Evolutionary conservation across 495 filamentous ascomycete genomes (phyloP).

Genomic region (Hypomontagnella submonticulosa): DNA sequence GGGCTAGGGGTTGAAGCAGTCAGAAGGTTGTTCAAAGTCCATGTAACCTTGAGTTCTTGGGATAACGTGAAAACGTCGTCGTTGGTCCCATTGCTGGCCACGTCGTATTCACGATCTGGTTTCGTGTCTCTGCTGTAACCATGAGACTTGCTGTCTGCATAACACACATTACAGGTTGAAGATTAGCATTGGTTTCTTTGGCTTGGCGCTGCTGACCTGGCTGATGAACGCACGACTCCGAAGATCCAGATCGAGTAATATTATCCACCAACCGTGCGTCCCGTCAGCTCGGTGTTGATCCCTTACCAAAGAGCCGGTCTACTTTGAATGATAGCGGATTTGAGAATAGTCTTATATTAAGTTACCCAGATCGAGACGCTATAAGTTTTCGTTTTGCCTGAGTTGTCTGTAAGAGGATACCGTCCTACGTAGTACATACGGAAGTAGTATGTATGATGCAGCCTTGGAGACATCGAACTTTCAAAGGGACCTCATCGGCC

Average conservation of each 20-base stretch:
- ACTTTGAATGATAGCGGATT: conserved; percentile 15
- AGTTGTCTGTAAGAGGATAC: conserved; percentile 7
- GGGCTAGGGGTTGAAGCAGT: conserved; percentile 12
- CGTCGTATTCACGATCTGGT: conserved; percentile 34
- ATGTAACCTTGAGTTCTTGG: background rate
- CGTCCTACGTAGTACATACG: conserved; percentile 5
- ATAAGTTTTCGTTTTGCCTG: conserved; percentile 1
- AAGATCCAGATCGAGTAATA: conserved; percentile 33
- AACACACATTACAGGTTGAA: conserved; percentile 8
- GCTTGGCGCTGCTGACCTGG: conserved; percentile 24
- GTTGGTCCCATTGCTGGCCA: conserved; percentile 22
- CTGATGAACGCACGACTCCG: conserved; percentile 24
- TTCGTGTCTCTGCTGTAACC: conserved; percentile 14
- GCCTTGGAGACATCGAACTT: conserved; percentile 12
- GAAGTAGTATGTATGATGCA: conserved; percentile 1
- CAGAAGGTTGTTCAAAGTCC: conserved; percentile 7
- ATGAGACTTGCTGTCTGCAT: conserved; percentile 11
- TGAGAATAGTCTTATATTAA: conserved; percentile 7
- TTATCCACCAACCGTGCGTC: conserved; percentile 39
- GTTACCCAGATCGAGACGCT: background rate
- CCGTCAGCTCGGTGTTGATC: conserved; percentile 20
- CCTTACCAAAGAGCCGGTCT: conserved; percentile 12
- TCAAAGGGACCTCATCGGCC: background rate
- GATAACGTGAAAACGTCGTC: conserved; percentile 1
- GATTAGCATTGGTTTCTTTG: conserved; percentile 10